phyloP scores from a whole-genome alignment of 2,329 filamentous ascomycete species.

The Xylariomycetidae sp. region DNA sequence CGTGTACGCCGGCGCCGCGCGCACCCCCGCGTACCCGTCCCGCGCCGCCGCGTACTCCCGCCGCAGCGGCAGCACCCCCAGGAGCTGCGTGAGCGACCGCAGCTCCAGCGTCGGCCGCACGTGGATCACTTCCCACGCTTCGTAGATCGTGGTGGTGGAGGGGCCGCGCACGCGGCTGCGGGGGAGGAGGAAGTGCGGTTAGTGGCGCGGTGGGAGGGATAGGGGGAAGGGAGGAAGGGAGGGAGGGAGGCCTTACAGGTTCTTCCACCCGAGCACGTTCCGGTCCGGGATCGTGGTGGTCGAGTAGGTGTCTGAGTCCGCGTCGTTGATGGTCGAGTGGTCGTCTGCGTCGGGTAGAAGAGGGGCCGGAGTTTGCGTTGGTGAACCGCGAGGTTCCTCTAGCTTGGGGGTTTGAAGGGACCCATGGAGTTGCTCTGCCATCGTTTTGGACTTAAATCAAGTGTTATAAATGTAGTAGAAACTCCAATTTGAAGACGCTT shows the following conservation, averaged over 20 bases:
- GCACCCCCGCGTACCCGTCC: constrained; percentile 13
- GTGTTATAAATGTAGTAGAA: too few relatives aligned
- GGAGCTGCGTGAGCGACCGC: constrained; percentile 3
- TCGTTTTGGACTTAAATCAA: too few relatives aligned
- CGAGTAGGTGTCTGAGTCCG: background rate
- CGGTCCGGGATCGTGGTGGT: background rate
- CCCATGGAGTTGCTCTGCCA: too few relatives aligned
- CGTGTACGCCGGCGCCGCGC: constrained; percentile 10
- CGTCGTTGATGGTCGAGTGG: background rate
- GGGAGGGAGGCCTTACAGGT: background rate
- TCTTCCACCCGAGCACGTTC: background rate
- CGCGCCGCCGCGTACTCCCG: constrained; percentile 5
- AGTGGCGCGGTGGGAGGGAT: background rate
- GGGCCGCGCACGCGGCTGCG: constrained; percentile 1
- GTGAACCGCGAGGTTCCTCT: too few relatives aligned
- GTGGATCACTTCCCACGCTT: constrained; percentile 5
- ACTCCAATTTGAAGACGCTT: too few relatives aligned
- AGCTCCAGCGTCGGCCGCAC: constrained; percentile 11
- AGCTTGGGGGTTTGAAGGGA: too few relatives aligned
- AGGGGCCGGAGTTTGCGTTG: too few relatives aligned
- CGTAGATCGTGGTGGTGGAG: constrained; percentile 1
- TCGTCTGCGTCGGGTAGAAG: background rate
- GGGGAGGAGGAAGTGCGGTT: background rate
- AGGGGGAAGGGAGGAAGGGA: background rate
- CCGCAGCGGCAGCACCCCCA: constrained; percentile 8